Conservation (phyloP, 2,329 filamentous ascomycete species). For the Zarea fungicola region DNA sequence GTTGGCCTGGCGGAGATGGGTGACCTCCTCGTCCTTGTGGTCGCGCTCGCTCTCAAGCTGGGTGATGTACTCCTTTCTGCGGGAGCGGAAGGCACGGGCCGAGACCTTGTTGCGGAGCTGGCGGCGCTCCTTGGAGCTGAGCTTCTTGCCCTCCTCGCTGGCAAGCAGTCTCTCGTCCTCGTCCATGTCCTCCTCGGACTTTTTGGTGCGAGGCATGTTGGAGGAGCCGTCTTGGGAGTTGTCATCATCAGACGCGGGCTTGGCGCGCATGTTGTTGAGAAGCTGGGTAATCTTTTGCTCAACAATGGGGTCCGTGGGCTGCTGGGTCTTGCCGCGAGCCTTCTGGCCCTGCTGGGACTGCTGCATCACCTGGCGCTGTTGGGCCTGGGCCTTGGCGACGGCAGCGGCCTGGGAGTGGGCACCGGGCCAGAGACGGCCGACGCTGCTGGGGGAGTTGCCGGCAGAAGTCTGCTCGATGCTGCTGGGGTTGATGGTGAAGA, state of each 20-base stretch:
- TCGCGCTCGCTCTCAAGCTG: conserved; percentile 90
- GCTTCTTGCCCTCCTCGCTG: conserved; percentile 98
- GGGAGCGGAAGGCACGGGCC: conserved; percentile 92
- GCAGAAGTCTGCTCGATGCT: conserved; percentile 58
- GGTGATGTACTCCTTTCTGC: conserved; percentile 96
- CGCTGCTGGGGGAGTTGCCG: conserved; percentile 43
- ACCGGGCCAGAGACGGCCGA: conserved; percentile 81
- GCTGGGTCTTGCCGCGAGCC: conserved; percentile 45
- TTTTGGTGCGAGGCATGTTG: conserved; percentile 70
- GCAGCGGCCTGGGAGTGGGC: conserved; percentile 88
- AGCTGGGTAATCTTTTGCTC: conserved; percentile 94
- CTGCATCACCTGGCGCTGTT: conserved; percentile 57
- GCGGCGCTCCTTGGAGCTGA: conserved; percentile 94
- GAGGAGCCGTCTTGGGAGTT: conserved; percentile 45
- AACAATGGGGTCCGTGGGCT: conserved; percentile 62
- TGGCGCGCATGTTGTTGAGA: conserved; percentile 85
- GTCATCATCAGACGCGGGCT: conserved; percentile 49
- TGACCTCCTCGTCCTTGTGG: conserved; percentile 75
- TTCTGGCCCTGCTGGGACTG: conserved; percentile 38
- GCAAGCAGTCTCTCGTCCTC: conserved; percentile 89
- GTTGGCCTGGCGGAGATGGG: conserved; percentile 76
- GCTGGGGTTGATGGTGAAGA: conserved; percentile 69
- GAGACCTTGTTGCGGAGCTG: conserved; percentile 99
- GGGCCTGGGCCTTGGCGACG: conserved; percentile 60
- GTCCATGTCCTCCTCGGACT: conserved; percentile 98